phyloP scores from a whole-genome alignment of 495 filamentous ascomycete genomes.

The Aspergillus mulundensis region DNA sequence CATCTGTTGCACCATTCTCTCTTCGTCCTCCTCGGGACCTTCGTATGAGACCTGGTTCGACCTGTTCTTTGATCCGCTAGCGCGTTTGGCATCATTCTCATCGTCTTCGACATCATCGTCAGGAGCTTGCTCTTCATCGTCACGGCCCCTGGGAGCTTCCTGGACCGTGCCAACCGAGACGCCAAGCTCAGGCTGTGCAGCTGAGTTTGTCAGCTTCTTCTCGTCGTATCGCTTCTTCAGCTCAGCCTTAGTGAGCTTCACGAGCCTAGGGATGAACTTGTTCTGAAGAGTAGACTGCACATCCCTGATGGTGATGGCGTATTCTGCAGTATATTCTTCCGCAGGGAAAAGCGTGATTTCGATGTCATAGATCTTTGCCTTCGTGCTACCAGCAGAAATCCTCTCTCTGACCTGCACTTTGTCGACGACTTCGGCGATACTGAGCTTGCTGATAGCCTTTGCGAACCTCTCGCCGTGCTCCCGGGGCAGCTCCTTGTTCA shows the following conservation, averaged over 20 bases:
- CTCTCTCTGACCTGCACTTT: constrained; percentile 74
- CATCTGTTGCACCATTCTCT: constrained; percentile 56
- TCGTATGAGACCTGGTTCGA: constrained; percentile 82
- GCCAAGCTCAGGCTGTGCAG: constrained; percentile 77
- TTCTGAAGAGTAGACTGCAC: constrained; percentile 74
- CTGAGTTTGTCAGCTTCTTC: constrained; percentile 55
- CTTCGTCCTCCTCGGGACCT: constrained; percentile 86
- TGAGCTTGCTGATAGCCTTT: constrained; percentile 87
- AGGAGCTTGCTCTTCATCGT: constrained; percentile 58
- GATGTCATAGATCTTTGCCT: constrained; percentile 82
- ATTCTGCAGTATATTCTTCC: constrained; percentile 76
- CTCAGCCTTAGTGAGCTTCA: constrained; percentile 64
- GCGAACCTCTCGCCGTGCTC: constrained; percentile 74
- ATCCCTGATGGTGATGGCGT: constrained; percentile 74
- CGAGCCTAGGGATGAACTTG: constrained; percentile 69
- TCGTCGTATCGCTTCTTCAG: constrained; percentile 71
- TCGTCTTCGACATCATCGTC: constrained; percentile 73
- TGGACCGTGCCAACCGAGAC: constrained; percentile 67
- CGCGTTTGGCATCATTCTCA: constrained; percentile 81
- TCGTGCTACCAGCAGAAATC: constrained; percentile 59
- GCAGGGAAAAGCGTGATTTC: constrained; percentile 77
- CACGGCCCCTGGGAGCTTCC: constrained; percentile 49
- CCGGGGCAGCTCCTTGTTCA: constrained; percentile 67
- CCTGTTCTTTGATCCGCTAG: constrained; percentile 68
- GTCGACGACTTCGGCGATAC: constrained; percentile 80